Base-by-base conservation (phyloP, 495 filamentous ascomycete species). In the Oleoguttula mirabilis region DNA sequence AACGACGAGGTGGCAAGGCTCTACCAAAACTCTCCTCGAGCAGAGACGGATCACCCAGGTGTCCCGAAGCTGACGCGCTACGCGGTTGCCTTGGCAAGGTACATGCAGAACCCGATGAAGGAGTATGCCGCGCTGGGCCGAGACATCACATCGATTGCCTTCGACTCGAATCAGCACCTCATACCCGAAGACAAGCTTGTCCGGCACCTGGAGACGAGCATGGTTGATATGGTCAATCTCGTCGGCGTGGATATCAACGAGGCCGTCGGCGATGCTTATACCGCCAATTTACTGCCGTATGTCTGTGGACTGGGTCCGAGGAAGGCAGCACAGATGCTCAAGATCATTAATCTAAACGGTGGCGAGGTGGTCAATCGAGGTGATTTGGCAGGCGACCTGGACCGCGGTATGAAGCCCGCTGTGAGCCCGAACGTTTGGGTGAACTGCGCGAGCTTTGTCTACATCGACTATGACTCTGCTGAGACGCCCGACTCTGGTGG, bases 221-320 rank as follows among this genome's bases (percentile, higher is more conserved):
- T 98, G 73, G 88, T 96, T 4, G 92, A 98, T 55, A 94, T 93
- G 77, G 90, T 98, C 52, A 98, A 98, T 58, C 72, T 98, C 8
- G 82, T 84, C 41, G 90, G 90, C 45, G 87, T 98, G 16, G 82
- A 95, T 48, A 77, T 96, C 55, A 94, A 94, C 53, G 87, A 94
- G 39, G 87, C 90, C 8, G 76, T 92, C 23, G 68, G 64, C 19
- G 81, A 94, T 54, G 55, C 71, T 1, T 81, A 86, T 53, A 80
- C 79, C 3, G 86, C 86, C 22, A 87, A 86, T 47, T 71, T 98
- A 5, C 69, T 98, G 10, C 90, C 85, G 8, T 96, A 88, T 55
- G 75, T 98, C 19, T 88, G 82, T 51, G 90, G 90, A 43, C 71
- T 98, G 23, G 90, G 90, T n/a, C 84, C 82, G 21, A 77, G 90